A percentile compares a stretch with the other conserved stretches of the same genome.
Evolutionary conservation across 768 basidiomycete genomes (phyloP).

Genomic region (Megacollybia marginata): DNA sequence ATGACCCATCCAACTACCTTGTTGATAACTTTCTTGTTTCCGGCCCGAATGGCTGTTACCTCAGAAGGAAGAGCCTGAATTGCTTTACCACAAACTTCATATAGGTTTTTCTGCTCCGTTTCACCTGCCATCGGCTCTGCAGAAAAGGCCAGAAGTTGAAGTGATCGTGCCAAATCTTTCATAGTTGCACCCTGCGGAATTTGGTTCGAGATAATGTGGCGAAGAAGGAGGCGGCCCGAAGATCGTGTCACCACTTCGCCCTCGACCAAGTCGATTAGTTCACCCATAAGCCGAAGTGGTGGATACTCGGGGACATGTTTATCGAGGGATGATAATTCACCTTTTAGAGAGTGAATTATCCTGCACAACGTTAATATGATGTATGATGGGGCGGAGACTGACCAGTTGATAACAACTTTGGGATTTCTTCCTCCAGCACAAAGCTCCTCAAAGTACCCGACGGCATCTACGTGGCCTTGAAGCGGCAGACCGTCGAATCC

Average conservation of each 20-base stretch:
- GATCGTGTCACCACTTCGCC: constrained; percentile 70
- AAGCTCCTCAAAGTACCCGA: constrained; percentile 75
- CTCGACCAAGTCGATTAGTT: constrained; percentile 72
- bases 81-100: constrained; percentile 51
- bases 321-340: constrained; percentile 57
- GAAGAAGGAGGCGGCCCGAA: constrained; percentile 72
- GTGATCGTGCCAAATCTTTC: constrained; percentile 35
- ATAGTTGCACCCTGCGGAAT: constrained; percentile 27
- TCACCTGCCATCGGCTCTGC: not conserved
- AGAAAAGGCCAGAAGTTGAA: not conserved
- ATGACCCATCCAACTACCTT: constrained; percentile 83
- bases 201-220: constrained; percentile 50
- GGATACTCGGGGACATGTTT: constrained; percentile 51
- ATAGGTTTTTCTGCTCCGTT: constrained; percentile 32
- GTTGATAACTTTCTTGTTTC: constrained; percentile 73
- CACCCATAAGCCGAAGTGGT: constrained; percentile 55
- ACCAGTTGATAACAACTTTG: constrained; percentile 83
- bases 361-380: constrained; percentile 30
- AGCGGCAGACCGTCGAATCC: constrained; percentile 47
- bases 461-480: constrained; percentile 33
- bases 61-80: constrained; percentile 63
- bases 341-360: constrained; percentile 85
- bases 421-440: constrained; percentile 53
- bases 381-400: constrained; percentile 16
- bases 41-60: constrained; percentile 53